A percentile compares a stretch with the other conserved stretches of the same genome.
phyloP scores from a whole-genome alignment of 805 yeast genomes.

The Blastobotrys muscicola region DNA sequence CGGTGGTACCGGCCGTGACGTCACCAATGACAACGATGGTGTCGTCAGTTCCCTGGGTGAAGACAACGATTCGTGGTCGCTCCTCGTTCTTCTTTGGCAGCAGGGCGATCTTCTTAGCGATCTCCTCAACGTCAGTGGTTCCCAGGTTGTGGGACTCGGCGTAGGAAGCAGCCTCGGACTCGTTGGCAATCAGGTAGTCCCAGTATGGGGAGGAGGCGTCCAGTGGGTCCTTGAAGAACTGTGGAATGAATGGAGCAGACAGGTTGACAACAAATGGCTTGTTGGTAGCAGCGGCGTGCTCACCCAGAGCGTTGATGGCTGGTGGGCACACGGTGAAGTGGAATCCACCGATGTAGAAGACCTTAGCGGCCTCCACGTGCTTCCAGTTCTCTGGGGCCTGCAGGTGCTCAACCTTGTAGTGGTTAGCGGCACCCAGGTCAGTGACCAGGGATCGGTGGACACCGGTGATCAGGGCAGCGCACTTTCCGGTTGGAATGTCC shows the following conservation, averaged over 20 bases:
- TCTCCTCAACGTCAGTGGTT: slow-evolving; percentile 53
- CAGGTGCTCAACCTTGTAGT: slow-evolving; percentile 82
- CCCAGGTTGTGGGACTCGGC: slow-evolving; percentile 73
- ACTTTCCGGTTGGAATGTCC: slow-evolving; percentile 82
- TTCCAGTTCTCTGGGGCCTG: slow-evolving; percentile 86
- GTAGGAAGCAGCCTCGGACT: slow-evolving; percentile 91
- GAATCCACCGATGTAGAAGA: slow-evolving; percentile 96
- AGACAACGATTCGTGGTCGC: slow-evolving; percentile 75
- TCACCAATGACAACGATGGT: slow-evolving; percentile 67
- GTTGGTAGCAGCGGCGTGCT: slow-evolving; percentile 79
- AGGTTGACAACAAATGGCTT: slow-evolving; percentile 76
- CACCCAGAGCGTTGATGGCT: slow-evolving; percentile 80
- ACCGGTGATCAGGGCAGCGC: slow-evolving; percentile 91
- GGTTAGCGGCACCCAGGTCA: slow-evolving; percentile 96
- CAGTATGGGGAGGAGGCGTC: slow-evolving; percentile 75
- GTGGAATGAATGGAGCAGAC: slow-evolving; percentile 94
- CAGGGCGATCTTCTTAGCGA: slow-evolving; percentile 75
- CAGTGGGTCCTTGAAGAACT: slow-evolving; percentile 87
- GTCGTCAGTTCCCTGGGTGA: slow-evolving; percentile 93
- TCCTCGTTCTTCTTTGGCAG: slow-evolving; percentile 62
- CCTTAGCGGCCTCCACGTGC: slow-evolving; percentile 67
- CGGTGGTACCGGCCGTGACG: slow-evolving; percentile 32
- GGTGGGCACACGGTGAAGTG: slow-evolving; percentile 96
- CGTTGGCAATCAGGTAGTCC: slow-evolving; percentile 89
- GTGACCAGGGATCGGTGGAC: slow-evolving; percentile 88